phyloP scores from a whole-genome alignment of 1,139 yeast species.

The Geotrichum cucujoidarum region DNA sequence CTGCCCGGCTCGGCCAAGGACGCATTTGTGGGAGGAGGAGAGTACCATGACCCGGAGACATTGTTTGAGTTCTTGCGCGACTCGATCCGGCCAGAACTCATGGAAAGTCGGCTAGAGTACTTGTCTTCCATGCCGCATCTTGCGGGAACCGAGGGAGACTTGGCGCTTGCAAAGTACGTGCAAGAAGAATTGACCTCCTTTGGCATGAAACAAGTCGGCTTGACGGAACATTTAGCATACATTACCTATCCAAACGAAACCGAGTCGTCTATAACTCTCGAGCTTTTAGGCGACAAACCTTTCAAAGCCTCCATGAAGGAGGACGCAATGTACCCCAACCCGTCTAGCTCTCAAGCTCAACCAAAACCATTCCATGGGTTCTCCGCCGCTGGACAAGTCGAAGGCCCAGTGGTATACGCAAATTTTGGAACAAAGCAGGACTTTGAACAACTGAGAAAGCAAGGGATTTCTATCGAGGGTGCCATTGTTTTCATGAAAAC shows the following conservation, averaged over 20 bases:
- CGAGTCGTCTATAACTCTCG: conserved; percentile 27
- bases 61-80: conserved; percentile 47
- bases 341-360: conserved; percentile 21
- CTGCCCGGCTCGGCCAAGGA: conserved; percentile 36
- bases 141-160: conserved; percentile 84
- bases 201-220: conserved; percentile 49
- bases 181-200: conserved; percentile 52
- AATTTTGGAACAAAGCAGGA: conserved; percentile 64
- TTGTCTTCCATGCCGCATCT: conserved; percentile 78
- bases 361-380: conserved; percentile 61
- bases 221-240: conserved; percentile 49
- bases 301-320: conserved; percentile 27
- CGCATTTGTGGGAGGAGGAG: conserved; percentile 42
- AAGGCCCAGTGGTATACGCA: conserved; percentile 52
- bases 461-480: conserved; percentile 38
- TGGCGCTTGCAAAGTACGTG: conserved; percentile 62
- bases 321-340: conserved; percentile 25
- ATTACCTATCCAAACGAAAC: conserved; percentile 52
- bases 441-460: conserved; percentile 42
- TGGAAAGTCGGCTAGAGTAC: conserved; percentile 70
- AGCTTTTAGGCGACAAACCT: conserved; percentile 24
- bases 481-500: conserved; percentile 59
- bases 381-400: conserved; percentile 53
- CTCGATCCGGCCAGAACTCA: conserved; percentile 50
- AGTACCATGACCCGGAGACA: conserved; percentile 55